Percentiles rank a stretch among this genome's conserved stretches.
These are phyloP conservation scores for Apodospora peruviana DNA, from an alignment of 495 filamentous ascomycete species.

Conservation along the genomic window DNA sequence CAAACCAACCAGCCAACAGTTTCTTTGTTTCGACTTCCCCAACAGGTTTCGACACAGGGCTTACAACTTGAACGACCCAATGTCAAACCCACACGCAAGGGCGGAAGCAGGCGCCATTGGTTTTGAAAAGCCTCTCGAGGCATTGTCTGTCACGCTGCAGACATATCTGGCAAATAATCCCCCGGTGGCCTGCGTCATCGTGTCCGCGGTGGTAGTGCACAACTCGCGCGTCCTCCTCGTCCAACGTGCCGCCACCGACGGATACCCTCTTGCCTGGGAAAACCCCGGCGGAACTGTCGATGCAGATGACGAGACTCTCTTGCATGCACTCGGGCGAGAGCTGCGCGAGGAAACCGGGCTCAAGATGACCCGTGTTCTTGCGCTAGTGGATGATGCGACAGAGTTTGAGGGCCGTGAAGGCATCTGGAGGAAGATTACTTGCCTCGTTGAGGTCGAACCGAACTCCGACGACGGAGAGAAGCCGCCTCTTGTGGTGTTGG, in stretches of 20 bases:
- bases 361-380: slow-evolving; percentile 18
- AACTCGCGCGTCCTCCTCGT: slow-evolving; percentile 34
- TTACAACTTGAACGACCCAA: no score
- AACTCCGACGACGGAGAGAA: slow-evolving; percentile 3
- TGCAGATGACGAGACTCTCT: slow-evolving; percentile 31
- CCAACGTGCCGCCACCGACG: slow-evolving; percentile 42
- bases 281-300: slow-evolving; percentile 45
- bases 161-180: slow-evolving; percentile 20
- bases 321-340: slow-evolving; percentile 42
- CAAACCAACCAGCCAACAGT: no score
- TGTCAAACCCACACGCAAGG: no score
- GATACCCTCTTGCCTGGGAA: slow-evolving; percentile 42
- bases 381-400: slow-evolving; percentile 20
- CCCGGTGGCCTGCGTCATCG: slow-evolving; percentile 19
- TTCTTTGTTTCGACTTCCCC: no score
- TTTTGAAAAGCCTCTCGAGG: no score
- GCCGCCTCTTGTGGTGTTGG: slow-evolving; percentile 20
- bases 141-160: slow-evolving; percentile 11
- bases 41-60: no score
- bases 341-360: slow-evolving; percentile 49
- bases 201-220: slow-evolving; percentile 28
- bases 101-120: no score
- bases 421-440: slow-evolving; percentile 29
- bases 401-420: slow-evolving; percentile 16
- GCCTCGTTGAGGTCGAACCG: slow-evolving; percentile 20